Base-by-base conservation (phyloP, 148 eudicot species). In the Euryodendron excelsum region DNA sequence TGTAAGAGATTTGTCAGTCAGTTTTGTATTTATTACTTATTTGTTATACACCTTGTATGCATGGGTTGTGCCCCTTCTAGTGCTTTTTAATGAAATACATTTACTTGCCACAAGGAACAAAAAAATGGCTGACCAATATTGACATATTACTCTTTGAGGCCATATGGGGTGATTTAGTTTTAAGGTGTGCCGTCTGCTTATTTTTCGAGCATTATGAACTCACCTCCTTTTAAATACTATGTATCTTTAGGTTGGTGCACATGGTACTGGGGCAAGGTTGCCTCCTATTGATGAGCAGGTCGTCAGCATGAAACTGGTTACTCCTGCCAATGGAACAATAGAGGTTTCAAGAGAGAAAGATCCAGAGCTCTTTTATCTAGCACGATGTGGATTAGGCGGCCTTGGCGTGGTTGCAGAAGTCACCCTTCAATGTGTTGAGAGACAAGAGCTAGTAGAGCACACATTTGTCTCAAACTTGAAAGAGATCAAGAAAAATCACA, bases 281-380 rank as follows among this genome's bases (percentile, higher is more conserved):
- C 99, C 99, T 78, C 97, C 99, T 31, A 93, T 96, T 37, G 99
- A 96, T 81, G 99, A 93, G 90, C 99, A 96, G 81, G 95, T 96
- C 72, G 86, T 96, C 76, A 84, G 97, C 87, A 90, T 96, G 97
- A 96, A 96, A 78, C 58, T 96, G 78, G 97, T 96, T 69, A 96
- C 98, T 78, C 99, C 99, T 78, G 91, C 82, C 56, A 93, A 93
- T 82, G 99, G 98, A 74, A 93, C 89, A 23, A 96, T 96, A 60
- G 99, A 93, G 72, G 79, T 96, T 75, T 96, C 98, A 23, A 96
- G 88, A 81, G 98, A 91, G 78, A 93, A 93, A 84, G 89, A 96
- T 76, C 98, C 99, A 11, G 98, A 91, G 74, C 91, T 96, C 48
- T 96, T 96, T 79, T 88, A 93, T 90, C 90, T 96, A 61, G 98